Base-by-base conservation (phyloP, 163 green algal species). In the Scenedesmus sp. region DNA sequence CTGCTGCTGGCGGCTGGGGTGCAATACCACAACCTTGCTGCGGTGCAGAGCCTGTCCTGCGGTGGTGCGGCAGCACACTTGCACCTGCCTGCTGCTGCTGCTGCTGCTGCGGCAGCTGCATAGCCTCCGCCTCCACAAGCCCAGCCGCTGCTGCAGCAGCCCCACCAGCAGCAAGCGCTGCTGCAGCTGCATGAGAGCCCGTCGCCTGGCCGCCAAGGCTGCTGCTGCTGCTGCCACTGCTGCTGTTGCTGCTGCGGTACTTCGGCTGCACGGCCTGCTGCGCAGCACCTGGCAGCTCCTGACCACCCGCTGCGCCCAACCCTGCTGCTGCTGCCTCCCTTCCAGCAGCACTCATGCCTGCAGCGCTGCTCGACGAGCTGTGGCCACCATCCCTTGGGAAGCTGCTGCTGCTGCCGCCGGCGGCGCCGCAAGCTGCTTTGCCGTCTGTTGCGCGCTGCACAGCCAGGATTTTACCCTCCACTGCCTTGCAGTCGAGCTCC, bases 381-480 rank as follows among this genome's bases (percentile, higher is more conserved):
- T 79, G 70, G 70, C 70, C 70, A 4, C 70, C 70, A 6, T 79
- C 70, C 70, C 70, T 79, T 13, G 70, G 70, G 23, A 52, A 79
- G 70, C 81, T 62, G 54, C 81, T 64, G 81, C 81, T 15, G 81
- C 81, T 13, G 52, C 52, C 79, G 79, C 46, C 79, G 12, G 34
- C 20, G 64, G 1, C 52, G 70, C 70, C 52, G 70, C 70, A 64
- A 73, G 87, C 87, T 12, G 57, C 87, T 52, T 91, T 91, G 76
- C 87, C 87, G 9, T 91, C 87, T 66, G 87, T 91, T 46, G 87
- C 87, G 15, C 87, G 81, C 76, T 91, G 87, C n/a, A 91, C 87
- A 52, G 87, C 83, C 12, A 91, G 76, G 26, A 87, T 86, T 59
- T 91, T 91, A 26, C 87, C 76, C 15, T 91, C 87, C 1, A 91